phyloP scores from a whole-genome alignment of 2,329 filamentous ascomycete species.

The Dothiorella sarmentorum region DNA sequence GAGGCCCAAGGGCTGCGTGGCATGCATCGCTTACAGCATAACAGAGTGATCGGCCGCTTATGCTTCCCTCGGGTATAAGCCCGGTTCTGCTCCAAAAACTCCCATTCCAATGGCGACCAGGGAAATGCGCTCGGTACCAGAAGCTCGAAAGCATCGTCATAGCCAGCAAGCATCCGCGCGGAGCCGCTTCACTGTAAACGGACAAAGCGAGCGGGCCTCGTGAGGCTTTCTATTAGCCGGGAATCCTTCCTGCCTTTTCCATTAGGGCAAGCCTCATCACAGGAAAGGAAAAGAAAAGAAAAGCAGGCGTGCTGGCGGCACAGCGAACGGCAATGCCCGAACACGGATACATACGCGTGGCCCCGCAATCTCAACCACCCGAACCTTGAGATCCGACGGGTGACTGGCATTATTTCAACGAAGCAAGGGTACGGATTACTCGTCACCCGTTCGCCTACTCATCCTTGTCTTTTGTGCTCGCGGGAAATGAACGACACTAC shows the following conservation, averaged over 20 bases:
- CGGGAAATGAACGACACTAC: background rate
- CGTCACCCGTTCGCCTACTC: constrained; percentile 10
- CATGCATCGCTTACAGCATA: background rate
- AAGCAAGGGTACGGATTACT: background rate
- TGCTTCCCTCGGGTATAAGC: background rate
- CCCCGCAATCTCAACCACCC: background rate
- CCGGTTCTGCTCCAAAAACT: background rate
- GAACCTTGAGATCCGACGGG: background rate
- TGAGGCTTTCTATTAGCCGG: background rate
- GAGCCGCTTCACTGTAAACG: background rate
- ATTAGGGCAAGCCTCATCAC: background rate
- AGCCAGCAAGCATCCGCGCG: background rate
- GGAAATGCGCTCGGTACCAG: background rate
- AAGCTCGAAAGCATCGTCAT: background rate
- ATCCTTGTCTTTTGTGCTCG: background rate
- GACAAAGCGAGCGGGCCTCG: background rate
- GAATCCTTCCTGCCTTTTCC: background rate
- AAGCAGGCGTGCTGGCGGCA: background rate
- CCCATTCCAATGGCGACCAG: background rate
- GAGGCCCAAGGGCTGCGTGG: background rate
- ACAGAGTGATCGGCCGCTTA: background rate
- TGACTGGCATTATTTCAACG: background rate
- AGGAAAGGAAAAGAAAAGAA: too few species aligned
- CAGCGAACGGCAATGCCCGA: background rate
- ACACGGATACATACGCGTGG: background rate